Percentiles rank a stretch among this genome's conserved stretches.
Evolutionary conservation across 306 rosid genomes (phyloP).

Genomic region (Senna tora): DNA sequence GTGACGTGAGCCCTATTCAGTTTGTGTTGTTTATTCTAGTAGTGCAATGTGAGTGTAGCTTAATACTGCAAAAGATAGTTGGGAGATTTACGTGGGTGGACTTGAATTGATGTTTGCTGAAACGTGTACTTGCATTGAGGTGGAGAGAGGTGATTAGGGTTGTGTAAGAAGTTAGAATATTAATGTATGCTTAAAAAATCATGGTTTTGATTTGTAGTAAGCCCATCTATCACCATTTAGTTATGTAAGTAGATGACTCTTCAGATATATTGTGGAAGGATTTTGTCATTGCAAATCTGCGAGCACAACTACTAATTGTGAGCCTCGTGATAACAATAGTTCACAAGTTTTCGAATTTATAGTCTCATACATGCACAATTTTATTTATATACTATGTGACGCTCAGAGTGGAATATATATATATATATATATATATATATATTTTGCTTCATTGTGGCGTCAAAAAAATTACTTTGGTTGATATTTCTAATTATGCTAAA

Average conservation of each 20-base stretch:
- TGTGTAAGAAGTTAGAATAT: slow-evolving; percentile 21
- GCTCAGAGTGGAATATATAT: no score
- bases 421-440: no score
- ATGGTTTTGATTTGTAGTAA: no score
- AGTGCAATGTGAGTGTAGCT: neutral
- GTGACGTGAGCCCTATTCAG: slow-evolving; percentile 24
- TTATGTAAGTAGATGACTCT: slow-evolving; percentile 29
- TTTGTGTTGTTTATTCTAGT: neutral
- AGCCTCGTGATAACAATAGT: neutral
- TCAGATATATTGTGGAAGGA: slow-evolving; percentile 22
- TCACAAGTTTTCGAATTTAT: neutral
- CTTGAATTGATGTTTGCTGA: no score
- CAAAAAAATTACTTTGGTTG: no score
- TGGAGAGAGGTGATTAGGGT: slow-evolving; percentile 32
- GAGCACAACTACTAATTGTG: slow-evolving; percentile 24
- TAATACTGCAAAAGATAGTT: slow-evolving; percentile 37
- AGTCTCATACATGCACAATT: no score
- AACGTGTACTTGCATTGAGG: no score
- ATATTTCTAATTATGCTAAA: no score
- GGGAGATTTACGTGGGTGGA: no score
- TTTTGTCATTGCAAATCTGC: slow-evolving; percentile 35
- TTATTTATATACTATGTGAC: no score
- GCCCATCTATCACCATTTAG: neutral
- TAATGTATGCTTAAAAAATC: slow-evolving; percentile 39
- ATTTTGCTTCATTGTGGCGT: no score